Percentiles rank a stretch among this genome's conserved stretches.
These are phyloP conservation scores for Boletus subluridellus DNA, from an alignment of 1,284 basidiomycete genomes.

Conservation along the genomic window DNA sequence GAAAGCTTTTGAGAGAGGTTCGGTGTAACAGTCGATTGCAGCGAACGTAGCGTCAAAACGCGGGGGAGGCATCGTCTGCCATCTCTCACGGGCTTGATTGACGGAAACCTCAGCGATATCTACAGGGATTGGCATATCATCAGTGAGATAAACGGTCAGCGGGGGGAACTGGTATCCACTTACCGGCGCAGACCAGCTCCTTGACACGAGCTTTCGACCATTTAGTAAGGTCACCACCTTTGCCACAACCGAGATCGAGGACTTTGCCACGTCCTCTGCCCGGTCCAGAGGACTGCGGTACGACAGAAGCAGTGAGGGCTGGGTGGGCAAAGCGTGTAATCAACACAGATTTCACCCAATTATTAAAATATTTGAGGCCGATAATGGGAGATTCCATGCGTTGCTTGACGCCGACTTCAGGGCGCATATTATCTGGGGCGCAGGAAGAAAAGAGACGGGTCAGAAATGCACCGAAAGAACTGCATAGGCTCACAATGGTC, in stretches of 20 bases:
- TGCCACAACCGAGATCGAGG: constrained; percentile 95
- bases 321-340: constrained; percentile 84
- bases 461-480: not conserved
- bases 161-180: constrained; percentile 29
- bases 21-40: constrained; percentile 85
- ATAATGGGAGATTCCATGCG: constrained; percentile 94
- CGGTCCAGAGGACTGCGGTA: constrained; percentile 32
- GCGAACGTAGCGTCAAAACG: constrained; percentile 80
- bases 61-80: constrained; percentile 46
- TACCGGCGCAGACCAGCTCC: constrained; percentile 82
- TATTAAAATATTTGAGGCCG: constrained; percentile 96
- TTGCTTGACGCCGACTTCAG: constrained; percentile 83
- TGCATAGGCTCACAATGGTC: constrained; percentile 57
- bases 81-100: constrained; percentile 80
- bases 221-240: constrained; percentile 95
- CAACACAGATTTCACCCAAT: constrained; percentile 97
- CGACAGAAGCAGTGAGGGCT: constrained; percentile 43
- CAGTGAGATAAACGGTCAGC: constrained; percentile 5
- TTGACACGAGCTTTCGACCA: constrained; percentile 87
- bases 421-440: constrained; percentile 80
- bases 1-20: constrained; percentile 69
- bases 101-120: constrained; percentile 91
- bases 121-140: constrained; percentile 32
- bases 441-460: not conserved
- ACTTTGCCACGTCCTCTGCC: constrained; percentile 64